Conservation (phyloP, 2,329 filamentous ascomycete species). For the Lachnum nothofagi region DNA sequence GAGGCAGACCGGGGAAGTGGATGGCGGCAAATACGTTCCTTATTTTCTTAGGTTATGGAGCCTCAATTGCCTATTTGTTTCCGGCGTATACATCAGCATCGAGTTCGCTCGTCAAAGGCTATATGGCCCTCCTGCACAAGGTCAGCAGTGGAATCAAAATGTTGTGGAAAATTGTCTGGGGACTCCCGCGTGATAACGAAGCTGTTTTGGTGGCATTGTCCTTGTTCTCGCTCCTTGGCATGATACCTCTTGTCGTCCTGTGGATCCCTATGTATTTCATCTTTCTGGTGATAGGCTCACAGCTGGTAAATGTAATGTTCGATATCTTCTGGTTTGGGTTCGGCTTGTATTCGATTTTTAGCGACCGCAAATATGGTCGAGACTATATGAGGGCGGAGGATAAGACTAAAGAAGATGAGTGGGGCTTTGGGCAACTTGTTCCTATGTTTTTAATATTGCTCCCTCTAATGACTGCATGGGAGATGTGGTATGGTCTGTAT, state of each 20-base stretch:
- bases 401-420: background rate
- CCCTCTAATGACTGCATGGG: background rate
- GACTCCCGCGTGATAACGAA: background rate
- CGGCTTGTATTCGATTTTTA: background rate
- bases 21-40: background rate
- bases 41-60: background rate
- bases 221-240: background rate
- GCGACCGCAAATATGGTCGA: background rate
- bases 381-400: background rate
- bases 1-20: background rate
- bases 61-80: background rate
- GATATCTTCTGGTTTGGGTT: background rate
- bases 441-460: background rate
- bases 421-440: background rate
- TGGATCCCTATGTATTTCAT: background rate
- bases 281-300: background rate
- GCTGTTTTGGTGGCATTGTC: background rate
- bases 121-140: background rate
- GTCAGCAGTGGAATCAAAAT: background rate
- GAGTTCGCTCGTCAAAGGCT: background rate
- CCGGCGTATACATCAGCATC: background rate
- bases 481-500: background rate
- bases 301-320: background rate
- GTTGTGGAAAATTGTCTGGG: background rate
- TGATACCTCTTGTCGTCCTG: background rate